Evolutionary conservation across 495 filamentous ascomycete genomes (phyloP).

Genomic region (Neurospora sp.): DNA sequence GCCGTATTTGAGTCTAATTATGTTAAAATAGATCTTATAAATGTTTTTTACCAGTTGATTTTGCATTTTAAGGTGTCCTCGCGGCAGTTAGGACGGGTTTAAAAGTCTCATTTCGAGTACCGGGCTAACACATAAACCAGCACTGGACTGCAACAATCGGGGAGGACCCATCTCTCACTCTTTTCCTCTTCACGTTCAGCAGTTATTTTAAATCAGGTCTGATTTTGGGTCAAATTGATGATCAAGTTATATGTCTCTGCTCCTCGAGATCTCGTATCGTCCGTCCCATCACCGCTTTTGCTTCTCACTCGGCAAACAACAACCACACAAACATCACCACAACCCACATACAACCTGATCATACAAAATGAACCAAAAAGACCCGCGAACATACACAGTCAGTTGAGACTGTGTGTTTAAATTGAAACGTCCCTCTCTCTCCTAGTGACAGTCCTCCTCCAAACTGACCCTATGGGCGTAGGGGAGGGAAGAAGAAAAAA

Average conservation of each 20-base stretch:
- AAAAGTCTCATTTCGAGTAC: not conserved
- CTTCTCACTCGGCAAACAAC: not conserved
- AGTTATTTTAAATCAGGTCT: not conserved
- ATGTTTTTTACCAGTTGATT: not conserved
- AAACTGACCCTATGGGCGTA: not conserved
- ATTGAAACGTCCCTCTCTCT: not conserved
- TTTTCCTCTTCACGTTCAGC: not conserved
- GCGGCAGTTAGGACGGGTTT: not conserved
- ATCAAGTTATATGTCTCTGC: not conserved
- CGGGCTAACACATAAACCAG: not conserved
- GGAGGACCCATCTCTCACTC: not conserved
- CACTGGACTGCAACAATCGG: not conserved
- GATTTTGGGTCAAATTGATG: not conserved
- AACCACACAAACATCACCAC: not conserved
- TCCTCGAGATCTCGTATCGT: not conserved
- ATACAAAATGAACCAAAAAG: not conserved
- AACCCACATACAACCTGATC: not conserved
- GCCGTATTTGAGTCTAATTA: not conserved
- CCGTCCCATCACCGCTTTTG: not conserved
- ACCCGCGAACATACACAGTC: not conserved
- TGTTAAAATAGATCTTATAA: not conserved
- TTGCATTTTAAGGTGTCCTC: not conserved
- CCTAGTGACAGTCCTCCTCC: not conserved
- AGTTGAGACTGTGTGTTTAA: not conserved
- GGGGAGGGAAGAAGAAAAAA: not conserved